Conservation (phyloP, 2,329 filamentous ascomycete species). For the Chrysoporthe austroafricana region DNA sequence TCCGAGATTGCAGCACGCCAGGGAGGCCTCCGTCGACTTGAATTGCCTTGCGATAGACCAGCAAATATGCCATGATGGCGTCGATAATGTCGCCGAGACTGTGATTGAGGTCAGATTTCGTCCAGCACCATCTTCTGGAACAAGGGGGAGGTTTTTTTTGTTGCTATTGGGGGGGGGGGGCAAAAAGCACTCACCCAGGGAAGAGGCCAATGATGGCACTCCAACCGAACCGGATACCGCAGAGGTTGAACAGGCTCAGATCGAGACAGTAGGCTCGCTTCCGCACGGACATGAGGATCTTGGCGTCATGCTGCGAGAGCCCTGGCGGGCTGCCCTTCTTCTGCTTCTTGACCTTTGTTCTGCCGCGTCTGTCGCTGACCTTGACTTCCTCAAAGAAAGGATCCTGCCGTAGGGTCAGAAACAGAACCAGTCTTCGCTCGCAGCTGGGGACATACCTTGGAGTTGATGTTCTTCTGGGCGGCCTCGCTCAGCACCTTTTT, state of each 20-base stretch:
- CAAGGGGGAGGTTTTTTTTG: background rate
- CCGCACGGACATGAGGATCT: slow-evolving; percentile 84
- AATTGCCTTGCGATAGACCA: slow-evolving; percentile 71
- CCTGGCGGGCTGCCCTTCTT: slow-evolving; percentile 85
- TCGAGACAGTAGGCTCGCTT: slow-evolving; percentile 84
- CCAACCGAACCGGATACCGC: slow-evolving; percentile 88
- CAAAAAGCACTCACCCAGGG: slow-evolving; percentile 68
- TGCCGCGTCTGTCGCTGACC: slow-evolving; percentile 4
- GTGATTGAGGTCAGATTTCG: slow-evolving; percentile 31
- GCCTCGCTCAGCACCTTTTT: slow-evolving; percentile 23
- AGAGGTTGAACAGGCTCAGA: slow-evolving; percentile 79
- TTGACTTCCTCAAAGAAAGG: slow-evolving; percentile 22
- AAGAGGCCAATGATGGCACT: slow-evolving; percentile 82
- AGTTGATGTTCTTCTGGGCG: slow-evolving; percentile 17
- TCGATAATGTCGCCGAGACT: slow-evolving; percentile 79
- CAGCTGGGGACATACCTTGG: slow-evolving; percentile 9
- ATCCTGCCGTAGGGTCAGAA: slow-evolving; percentile 1
- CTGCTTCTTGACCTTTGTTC: slow-evolving; percentile 73
- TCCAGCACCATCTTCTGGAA: slow-evolving; percentile 27
- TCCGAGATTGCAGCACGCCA: slow-evolving; percentile 61
- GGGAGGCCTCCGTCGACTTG: slow-evolving; percentile 79
- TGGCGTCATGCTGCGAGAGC: slow-evolving; percentile 79
- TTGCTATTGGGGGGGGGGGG: background rate
- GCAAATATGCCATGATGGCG: slow-evolving; percentile 70
- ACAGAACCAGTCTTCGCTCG: background rate